Base-by-base conservation (phyloP, 1,139 yeast species). In the Magnusiomyces sp. region DNA sequence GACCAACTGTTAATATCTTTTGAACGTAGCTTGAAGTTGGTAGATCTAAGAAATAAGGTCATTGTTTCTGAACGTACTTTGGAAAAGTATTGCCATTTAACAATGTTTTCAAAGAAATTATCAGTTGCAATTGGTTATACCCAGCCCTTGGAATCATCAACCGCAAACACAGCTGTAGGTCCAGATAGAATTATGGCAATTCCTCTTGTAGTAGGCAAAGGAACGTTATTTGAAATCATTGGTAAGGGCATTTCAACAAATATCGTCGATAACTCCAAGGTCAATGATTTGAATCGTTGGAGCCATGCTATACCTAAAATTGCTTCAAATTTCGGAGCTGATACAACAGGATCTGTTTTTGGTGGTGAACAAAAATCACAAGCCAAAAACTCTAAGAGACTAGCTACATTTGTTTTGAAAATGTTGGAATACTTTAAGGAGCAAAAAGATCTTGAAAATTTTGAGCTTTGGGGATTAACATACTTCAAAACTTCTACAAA, bases 171-270 rank as follows among this genome's bases (percentile, higher is more conserved):
- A 3, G 6, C 37, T 44, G 48, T 16, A 50, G 43, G 7, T 46
- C 41, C 17, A 38, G 48, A 44, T 42, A 50, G 42, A 17, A 53
- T 74, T 29, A 67, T 71, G 33, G 70, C 73, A 2, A 56, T 74
- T 37, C 67, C 80, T 47, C 73, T 84, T 34, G 79, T 81, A 55
- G 78, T 81, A 16, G 95, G 95, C 2, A 67, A 76, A 39, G 89
- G 90, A 56, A 80, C 79, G 46, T 71, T 88, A 55, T 75, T 79
- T 54, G 92, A 86, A 58, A 80, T 88, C 33, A 64, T 87, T 45
- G 92, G 94, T 23, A 81, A 80, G 60, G 80, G 86, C 29, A 70
- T 80, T 40, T 58, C 60, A 34, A 55, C 52, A 27, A 53, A 5
- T 10, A 11, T 37, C 5, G 13, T 3, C 31, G 43, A 55, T 11